Conservation (phyloP, 768 basidiomycete species). For the Lentinus brumalis region DNA sequence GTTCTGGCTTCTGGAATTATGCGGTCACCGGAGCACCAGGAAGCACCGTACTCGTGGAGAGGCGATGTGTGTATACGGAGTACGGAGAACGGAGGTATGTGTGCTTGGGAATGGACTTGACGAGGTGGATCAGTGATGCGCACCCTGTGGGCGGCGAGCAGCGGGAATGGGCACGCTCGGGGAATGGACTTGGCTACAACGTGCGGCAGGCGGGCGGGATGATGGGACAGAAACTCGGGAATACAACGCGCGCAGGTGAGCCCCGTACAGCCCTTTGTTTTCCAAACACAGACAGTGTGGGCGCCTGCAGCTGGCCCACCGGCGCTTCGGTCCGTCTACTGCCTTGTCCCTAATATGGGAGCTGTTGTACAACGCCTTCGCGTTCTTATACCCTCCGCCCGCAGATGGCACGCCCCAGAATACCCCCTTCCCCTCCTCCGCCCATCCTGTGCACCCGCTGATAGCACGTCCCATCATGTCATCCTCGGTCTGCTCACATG, state of each 20-base stretch:
- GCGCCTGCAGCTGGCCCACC: neutral
- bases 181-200: neutral
- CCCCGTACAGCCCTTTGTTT: conserved; percentile 20
- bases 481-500: conserved; percentile 21
- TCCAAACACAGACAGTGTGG: conserved; percentile 9
- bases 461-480: conserved; percentile 11
- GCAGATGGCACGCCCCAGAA: conserved; percentile 6
- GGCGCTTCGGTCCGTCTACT: conserved; percentile 6
- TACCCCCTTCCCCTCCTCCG: neutral
- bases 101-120: neutral
- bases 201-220: neutral
- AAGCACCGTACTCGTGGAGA: neutral
- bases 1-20: neutral
- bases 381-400: conserved; percentile 15
- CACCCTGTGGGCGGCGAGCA: neutral
- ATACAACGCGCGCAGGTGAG: neutral
- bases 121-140: neutral
- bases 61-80: neutral
- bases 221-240: neutral
- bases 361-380: conserved; percentile 11
- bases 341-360: conserved; percentile 13
- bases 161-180: neutral
- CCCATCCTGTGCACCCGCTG: neutral
- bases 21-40: neutral
- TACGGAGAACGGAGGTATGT: neutral